Evolutionary conservation across 139 green algal genomes (phyloP), one percentile per base, ranked within the genome.

Genomic region (Mesostigma viride): DNA sequence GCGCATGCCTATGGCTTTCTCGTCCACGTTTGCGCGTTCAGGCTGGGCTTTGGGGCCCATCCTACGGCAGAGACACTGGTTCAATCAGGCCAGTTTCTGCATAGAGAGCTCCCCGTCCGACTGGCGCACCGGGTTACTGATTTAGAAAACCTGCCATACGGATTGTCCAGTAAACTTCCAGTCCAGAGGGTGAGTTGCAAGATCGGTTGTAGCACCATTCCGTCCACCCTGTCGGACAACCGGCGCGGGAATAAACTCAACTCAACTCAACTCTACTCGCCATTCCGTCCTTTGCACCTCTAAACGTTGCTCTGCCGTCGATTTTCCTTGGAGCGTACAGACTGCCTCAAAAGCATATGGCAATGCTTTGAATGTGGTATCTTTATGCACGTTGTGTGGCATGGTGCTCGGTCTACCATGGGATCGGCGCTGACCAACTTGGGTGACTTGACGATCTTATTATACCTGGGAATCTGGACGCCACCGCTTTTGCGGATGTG

Each of bases 121-220:
- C 76, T 99, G 30, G 90, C 91, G 2, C 93, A 98, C 79, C 77
- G 77, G 5, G 90, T 96, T 11, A 88, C 88, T 8, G 93, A 99
- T 78, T 79, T 99, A 28, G 92, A 98, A 67, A 97, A 96, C 70
- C 71, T 98, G 63, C 92, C 92, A 0, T 94, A 95, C 58, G 92
- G 93, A 3, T 78, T 99, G 22, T 94, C 84, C 17, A 80, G 75
- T 31, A 97, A 95, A 66, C 63, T 77, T 20, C 85, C 84, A 22
- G 86, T 99, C 14, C 61, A 95, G 0, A 95, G 92, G 88, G 91
- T 95, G n/a, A n/a, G n/a, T n/a, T n/a, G n/a, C n/a, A n/a, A n/a
- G n/a, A n/a, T n/a, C n/a, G n/a, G n/a, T n/a, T n/a, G n/a, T n/a
- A n/a, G n/a, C 31, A 26, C 67, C 36, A 34, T 51, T 8, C 40